Evolutionary conservation across 108 stramenopile species (phyloP).

Genomic region (Cyclotella choctawhatcheeana): DNA sequence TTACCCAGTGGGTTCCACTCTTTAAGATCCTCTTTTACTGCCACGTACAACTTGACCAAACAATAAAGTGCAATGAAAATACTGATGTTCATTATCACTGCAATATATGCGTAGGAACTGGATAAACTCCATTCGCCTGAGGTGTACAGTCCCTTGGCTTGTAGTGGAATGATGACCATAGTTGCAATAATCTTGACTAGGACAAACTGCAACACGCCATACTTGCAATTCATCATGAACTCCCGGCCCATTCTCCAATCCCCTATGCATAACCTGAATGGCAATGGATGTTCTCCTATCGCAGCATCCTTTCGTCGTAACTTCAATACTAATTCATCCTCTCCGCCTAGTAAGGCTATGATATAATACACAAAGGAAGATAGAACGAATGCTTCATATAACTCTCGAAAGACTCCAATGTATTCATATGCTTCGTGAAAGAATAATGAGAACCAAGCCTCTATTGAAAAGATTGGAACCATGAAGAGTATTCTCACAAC

Average conservation of each 20-base stretch:
- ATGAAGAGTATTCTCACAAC: constrained; percentile 82
- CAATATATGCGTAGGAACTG: constrained; percentile 34
- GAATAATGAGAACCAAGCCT: constrained; percentile 62
- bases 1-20: constrained; percentile 65
- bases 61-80: constrained; percentile 66
- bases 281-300: constrained; percentile 32
- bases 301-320: constrained; percentile 39
- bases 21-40: constrained; percentile 52
- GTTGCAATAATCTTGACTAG: constrained; percentile 55
- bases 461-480: constrained; percentile 77
- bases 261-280: constrained; percentile 9
- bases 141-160: constrained; percentile 32
- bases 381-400: constrained; percentile 63
- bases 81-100: constrained; percentile 48
- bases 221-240: constrained; percentile 62
- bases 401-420: constrained; percentile 34
- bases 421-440: constrained; percentile 39
- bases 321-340: constrained; percentile 36
- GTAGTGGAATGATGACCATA: constrained; percentile 34
- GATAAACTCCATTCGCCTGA: constrained; percentile 39
- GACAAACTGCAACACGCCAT: constrained; percentile 68
- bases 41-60: constrained; percentile 56
- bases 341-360: constrained; percentile 55
- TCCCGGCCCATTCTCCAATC: constrained; percentile 48
- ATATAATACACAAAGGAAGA: constrained; percentile 61